Percentiles rank a stretch among this genome's conserved stretches.
Evolutionary conservation across 768 basidiomycete species (phyloP).

Genomic region (Coprinellus aureogranulatus): DNA sequence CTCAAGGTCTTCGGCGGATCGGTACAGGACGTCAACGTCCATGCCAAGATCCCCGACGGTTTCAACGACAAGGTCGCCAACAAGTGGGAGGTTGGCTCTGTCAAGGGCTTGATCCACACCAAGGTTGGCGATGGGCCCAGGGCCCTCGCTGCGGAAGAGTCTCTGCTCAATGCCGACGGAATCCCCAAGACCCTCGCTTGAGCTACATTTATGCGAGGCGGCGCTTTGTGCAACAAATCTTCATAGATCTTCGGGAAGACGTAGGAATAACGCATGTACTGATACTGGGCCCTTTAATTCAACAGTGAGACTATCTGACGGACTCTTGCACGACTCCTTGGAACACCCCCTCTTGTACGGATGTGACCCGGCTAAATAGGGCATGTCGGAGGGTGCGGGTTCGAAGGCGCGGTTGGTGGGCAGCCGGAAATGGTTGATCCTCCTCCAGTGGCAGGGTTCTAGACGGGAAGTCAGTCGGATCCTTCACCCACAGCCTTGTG

Average conservation of each 20-base stretch:
- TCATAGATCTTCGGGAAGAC: background rate
- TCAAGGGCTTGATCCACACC: constrained; percentile 90
- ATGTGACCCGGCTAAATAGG: background rate
- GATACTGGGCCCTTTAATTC: background rate
- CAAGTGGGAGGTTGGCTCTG: constrained; percentile 69
- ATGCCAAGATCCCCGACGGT: constrained; percentile 58
- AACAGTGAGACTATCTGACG: background rate
- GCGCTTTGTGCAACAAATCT: background rate
- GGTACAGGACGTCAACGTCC: constrained; percentile 32
- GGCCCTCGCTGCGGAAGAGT: constrained; percentile 57
- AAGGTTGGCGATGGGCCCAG: constrained; percentile 89
- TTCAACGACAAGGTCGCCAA: constrained; percentile 81
- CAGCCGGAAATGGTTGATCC: constrained; percentile 8
- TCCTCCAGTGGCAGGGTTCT: constrained; percentile 1
- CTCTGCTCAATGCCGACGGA: constrained; percentile 67
- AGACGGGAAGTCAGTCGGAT: too few species aligned
- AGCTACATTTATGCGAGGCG: constrained; percentile 4
- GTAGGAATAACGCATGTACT: background rate
- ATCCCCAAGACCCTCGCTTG: constrained; percentile 58
- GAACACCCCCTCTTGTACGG: background rate
- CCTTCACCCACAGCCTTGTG: too few species aligned
- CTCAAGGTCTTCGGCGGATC: constrained; percentile 58
- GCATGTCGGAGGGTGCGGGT: constrained; percentile 4
- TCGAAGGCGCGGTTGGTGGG: background rate
- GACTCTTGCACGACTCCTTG: background rate